Evolutionary conservation across 2,329 filamentous ascomycete species (phyloP).

Genomic region (Clonostachys sp.): DNA sequence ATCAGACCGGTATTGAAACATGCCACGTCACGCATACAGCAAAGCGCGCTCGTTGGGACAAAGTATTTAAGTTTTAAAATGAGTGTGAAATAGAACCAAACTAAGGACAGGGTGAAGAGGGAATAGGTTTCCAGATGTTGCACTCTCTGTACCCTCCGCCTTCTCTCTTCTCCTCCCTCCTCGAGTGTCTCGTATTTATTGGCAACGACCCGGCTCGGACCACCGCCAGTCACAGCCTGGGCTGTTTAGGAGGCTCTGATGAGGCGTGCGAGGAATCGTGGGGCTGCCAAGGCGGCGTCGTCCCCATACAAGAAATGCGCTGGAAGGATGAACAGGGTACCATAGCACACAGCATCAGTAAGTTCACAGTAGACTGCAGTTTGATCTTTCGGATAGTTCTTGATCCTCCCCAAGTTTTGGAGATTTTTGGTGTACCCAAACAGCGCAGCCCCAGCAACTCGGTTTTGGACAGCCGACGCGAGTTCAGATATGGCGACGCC

Average conservation of each 20-base stretch:
- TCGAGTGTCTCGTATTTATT: no score
- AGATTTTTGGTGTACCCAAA: slow-evolving; percentile 37
- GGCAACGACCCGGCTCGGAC: no score
- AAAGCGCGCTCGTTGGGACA: no score
- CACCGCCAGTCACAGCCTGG: no score
- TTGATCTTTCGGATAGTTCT: slow-evolving; percentile 24
- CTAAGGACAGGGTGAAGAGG: no score
- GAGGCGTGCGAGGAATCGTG: slow-evolving; percentile 10
- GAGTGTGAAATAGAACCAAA: no score
- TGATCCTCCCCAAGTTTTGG: slow-evolving; percentile 31
- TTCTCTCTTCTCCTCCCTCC: no score
- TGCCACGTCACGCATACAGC: no score
- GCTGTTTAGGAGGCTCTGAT: slow-evolving; percentile 15
- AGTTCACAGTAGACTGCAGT: slow-evolving; percentile 30
- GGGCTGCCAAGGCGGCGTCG: slow-evolving; percentile 10
- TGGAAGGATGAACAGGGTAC: slow-evolving; percentile 25
- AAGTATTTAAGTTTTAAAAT: no score
- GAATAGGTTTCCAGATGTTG: no score
- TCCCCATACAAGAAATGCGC: slow-evolving; percentile 23
- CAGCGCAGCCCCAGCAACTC: slow-evolving; percentile 28
- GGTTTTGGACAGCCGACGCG: slow-evolving; percentile 14
- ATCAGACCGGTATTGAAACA: no score
- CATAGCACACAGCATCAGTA: slow-evolving; percentile 27
- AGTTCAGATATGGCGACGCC: slow-evolving; percentile 29
- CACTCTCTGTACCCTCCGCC: no score